Evolutionary conservation across 352 stramenopile species (phyloP).

Genomic region (Globisporangium perplexum): DNA sequence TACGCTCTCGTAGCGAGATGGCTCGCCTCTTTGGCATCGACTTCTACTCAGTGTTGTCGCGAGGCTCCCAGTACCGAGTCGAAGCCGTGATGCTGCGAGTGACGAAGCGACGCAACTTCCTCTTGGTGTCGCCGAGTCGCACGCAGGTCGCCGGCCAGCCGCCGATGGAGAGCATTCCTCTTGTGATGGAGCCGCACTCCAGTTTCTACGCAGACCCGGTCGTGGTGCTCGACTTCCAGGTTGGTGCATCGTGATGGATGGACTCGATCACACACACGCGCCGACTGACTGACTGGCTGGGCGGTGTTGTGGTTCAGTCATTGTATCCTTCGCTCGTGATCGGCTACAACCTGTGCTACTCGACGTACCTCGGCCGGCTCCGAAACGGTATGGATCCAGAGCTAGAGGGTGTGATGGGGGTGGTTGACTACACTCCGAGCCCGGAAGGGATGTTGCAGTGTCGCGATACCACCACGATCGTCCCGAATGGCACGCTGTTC

Average conservation of each 20-base stretch:
- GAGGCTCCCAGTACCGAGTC: slow-evolving; percentile 92
- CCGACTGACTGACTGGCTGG: background rate
- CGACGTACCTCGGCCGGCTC: slow-evolving; percentile 92
- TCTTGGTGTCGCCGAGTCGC: slow-evolving; percentile 76
- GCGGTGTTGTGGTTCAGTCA: slow-evolving; percentile 51
- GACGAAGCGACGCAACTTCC: slow-evolving; percentile 85
- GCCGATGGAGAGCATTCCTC: slow-evolving; percentile 89
- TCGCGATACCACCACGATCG: slow-evolving; percentile 50
- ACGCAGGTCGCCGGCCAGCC: slow-evolving; percentile 85
- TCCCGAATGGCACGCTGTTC: slow-evolving; percentile 95
- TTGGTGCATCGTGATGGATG: slow-evolving; percentile 5
- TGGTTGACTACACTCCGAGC: slow-evolving; percentile 44
- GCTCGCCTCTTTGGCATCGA: slow-evolving; percentile 92
- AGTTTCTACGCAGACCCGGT: slow-evolving; percentile 96
- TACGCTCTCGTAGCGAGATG: slow-evolving; percentile 74
- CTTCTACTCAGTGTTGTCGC: slow-evolving; percentile 90
- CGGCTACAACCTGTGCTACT: slow-evolving; percentile 99
- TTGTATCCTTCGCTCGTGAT: slow-evolving; percentile 99
- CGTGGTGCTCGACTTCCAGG: slow-evolving; percentile 98
- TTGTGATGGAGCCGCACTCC: slow-evolving; percentile 95
- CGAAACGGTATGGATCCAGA: slow-evolving; percentile 66
- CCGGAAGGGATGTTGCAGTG: slow-evolving; percentile 40
- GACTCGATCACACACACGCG: background rate
- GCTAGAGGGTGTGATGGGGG: slow-evolving; percentile 59
- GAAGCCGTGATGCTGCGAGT: slow-evolving; percentile 91